Evolutionary conservation across 345 rosid genomes (phyloP).

Genomic region (Citrus hindsii): DNA sequence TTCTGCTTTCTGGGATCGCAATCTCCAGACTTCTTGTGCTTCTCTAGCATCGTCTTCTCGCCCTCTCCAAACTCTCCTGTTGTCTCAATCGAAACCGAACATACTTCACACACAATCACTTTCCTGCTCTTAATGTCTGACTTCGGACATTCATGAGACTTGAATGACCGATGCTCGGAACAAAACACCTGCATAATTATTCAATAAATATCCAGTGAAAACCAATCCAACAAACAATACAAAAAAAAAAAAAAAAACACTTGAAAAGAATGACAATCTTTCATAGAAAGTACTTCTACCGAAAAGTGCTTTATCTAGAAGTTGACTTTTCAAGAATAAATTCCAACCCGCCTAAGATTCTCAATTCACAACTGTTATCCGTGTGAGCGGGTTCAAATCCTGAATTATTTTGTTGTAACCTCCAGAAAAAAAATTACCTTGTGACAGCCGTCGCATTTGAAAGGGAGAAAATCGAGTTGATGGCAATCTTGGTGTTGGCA

Average conservation of each 20-base stretch:
- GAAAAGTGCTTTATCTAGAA: not conserved
- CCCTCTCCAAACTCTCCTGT: constrained; percentile 39
- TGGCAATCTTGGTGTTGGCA: constrained; percentile 71
- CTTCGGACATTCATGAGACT: constrained; percentile 67
- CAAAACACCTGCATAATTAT: constrained; percentile 54
- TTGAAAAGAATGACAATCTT: not conserved
- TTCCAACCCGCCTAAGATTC: too few relatives aligned
- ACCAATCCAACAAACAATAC: not conserved
- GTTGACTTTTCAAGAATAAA: not conserved
- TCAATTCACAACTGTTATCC: too few relatives aligned
- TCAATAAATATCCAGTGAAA: not conserved
- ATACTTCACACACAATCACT: constrained; percentile 63
- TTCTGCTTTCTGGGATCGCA: constrained; percentile 70
- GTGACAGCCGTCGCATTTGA: constrained; percentile 63
- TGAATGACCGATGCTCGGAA: constrained; percentile 62
- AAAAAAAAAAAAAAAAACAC: too few relatives aligned
- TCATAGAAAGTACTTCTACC: not conserved
- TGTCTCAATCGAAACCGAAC: constrained; percentile 63
- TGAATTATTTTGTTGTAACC: too few relatives aligned
- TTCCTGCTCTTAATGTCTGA: constrained; percentile 56
- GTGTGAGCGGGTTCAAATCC: too few relatives aligned
- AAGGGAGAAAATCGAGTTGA: constrained; percentile 85
- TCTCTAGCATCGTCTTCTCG: constrained; percentile 46
- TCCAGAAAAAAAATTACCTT: constrained; percentile 32
- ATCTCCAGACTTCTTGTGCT: constrained; percentile 52